Evolutionary conservation across 2,329 filamentous ascomycete species (phyloP).

Genomic region (Hysterium pulicare): DNA sequence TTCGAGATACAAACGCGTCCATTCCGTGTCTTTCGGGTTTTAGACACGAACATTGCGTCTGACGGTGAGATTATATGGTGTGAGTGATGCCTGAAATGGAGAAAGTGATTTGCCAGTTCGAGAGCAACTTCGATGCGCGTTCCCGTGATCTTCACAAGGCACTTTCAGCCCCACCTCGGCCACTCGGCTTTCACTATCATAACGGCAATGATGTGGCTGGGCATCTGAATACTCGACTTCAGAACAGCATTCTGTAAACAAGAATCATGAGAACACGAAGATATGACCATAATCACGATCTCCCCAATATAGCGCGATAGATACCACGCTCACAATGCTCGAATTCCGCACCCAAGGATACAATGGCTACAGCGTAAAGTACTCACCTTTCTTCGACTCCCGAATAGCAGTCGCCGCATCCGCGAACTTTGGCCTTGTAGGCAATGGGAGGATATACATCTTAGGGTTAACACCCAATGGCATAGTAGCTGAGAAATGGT

Average conservation of each 20-base stretch:
- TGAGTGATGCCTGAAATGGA: no score
- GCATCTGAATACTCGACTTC: no score
- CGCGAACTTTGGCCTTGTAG: conserved; percentile 96
- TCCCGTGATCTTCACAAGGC: no score
- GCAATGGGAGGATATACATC: conserved; percentile 86
- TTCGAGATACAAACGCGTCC: conserved; percentile 39
- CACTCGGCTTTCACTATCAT: background rate
- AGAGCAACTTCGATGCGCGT: no score
- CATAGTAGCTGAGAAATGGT: conserved; percentile 81
- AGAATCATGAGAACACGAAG: background rate
- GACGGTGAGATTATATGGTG: no score
- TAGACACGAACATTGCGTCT: no score
- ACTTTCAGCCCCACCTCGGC: no score
- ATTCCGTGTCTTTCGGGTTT: no score
- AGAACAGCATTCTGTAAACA: no score
- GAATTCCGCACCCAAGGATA: conserved; percentile 91
- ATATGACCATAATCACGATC: background rate
- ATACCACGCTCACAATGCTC: conserved; percentile 71
- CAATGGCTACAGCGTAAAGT: conserved; percentile 96
- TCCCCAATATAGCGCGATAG: background rate
- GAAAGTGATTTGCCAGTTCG: no score
- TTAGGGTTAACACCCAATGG: conserved; percentile 79
- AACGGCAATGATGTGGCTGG: background rate
- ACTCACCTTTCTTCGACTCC: conserved; percentile 97
- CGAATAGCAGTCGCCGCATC: conserved; percentile 84